These are phyloP conservation scores for Stylosanthes scabra DNA, from an alignment of 331 rosid species.

Conservation along the genomic window DNA sequence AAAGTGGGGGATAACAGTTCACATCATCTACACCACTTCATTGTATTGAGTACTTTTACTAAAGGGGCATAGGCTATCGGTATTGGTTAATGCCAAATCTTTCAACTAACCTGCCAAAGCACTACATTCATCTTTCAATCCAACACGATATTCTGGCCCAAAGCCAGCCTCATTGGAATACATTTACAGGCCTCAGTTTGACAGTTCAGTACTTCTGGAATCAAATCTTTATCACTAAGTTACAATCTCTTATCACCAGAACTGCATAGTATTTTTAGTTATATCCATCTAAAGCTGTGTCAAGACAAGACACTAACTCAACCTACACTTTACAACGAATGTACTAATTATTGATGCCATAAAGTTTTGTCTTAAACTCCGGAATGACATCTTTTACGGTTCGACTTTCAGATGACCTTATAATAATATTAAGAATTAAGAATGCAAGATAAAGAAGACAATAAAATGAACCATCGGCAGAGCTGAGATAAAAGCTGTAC, in stretches of 20 bases:
- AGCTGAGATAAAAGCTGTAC: conserved; percentile 47
- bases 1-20: not conserved
- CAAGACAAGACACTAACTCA: conserved; percentile 22
- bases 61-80: conserved; percentile 2
- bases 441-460: conserved; percentile 1
- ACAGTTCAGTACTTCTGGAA: too few relatives aligned
- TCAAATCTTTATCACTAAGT: too few relatives aligned
- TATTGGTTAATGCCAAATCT: not conserved
- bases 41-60: conserved; percentile 7
- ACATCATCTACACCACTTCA: conserved; percentile 17
- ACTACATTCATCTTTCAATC: not conserved
- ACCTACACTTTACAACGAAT: not conserved
- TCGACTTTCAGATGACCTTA: conserved; percentile 15
- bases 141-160: too few relatives aligned
- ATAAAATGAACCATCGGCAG: conserved; percentile 20
- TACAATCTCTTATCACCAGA: not conserved
- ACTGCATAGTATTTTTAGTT: not conserved
- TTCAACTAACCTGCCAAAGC: not conserved
- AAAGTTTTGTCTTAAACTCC: not conserved
- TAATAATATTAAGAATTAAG: not conserved
- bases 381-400: conserved; percentile 9
- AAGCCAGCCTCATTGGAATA: too few relatives aligned
- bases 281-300: conserved; percentile 2
- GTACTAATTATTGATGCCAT: not conserved
- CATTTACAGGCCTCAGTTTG: too few relatives aligned